These are phyloP conservation scores for Basidiobolus heterosporus DNA, from an alignment of 371 early-diverging fungal species.

Conservation along the genomic window DNA sequence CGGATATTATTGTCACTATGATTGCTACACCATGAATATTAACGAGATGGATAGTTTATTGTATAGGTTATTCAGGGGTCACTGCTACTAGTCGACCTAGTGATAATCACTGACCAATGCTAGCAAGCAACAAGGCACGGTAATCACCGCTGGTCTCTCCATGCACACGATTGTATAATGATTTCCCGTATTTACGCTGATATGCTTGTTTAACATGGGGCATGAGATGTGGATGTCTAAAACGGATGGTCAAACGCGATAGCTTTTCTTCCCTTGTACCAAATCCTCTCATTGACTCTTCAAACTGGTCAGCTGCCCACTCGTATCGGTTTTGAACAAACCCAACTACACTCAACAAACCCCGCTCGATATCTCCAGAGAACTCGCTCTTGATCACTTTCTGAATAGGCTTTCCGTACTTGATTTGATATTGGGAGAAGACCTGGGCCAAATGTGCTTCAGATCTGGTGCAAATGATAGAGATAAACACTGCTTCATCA, in stretches of 20 bases:
- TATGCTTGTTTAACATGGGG: constrained; percentile 23
- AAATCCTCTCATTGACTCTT: constrained; percentile 27
- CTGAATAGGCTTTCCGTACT: constrained; percentile 19
- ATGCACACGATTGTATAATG: constrained; percentile 16
- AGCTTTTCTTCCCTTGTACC: constrained; percentile 26
- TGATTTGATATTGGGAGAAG: constrained; percentile 17
- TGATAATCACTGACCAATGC: no score
- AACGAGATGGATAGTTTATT: no score
- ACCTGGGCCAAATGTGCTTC: constrained; percentile 20
- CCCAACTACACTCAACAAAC: constrained; percentile 18
- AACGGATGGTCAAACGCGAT: constrained; percentile 21
- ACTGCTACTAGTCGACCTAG: no score
- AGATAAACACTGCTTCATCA: constrained; percentile 17
- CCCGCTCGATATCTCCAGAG: constrained; percentile 22
- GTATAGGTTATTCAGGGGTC: no score
- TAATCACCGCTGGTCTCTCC: no score
- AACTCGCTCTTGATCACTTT: constrained; percentile 29
- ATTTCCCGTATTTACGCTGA: constrained; percentile 14
- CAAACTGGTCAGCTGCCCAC: constrained; percentile 23
- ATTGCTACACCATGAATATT: no score
- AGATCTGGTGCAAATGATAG: constrained; percentile 11
- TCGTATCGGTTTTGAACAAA: constrained; percentile 10
- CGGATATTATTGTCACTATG: no score
- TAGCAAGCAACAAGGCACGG: no score
- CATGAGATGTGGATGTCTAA: constrained; percentile 23